These are phyloP conservation scores for Clarireedia hainanense DNA, from an alignment of 2,329 filamentous ascomycete genomes.

Conservation along the genomic window DNA sequence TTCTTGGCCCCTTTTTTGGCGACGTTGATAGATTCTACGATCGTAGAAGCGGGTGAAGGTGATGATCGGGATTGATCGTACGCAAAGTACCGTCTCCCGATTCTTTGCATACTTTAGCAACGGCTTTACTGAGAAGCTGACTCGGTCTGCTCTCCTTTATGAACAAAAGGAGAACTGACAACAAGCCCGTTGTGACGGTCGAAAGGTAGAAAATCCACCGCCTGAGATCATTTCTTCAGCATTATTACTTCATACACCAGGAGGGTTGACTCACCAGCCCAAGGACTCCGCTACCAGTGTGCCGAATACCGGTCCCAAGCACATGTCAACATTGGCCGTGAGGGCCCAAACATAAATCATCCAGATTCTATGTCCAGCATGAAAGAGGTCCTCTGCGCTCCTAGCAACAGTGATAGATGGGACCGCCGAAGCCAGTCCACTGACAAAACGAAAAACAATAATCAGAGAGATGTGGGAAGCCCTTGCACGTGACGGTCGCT, in stretches of 20 bases:
- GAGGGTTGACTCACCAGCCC: slow-evolving; percentile 29
- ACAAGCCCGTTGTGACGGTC: slow-evolving; percentile 31
- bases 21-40: slow-evolving; percentile 26
- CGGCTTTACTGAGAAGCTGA: slow-evolving; percentile 33
- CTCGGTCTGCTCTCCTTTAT: slow-evolving; percentile 38
- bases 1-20: not conserved
- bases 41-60: slow-evolving; percentile 39
- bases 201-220: slow-evolving; percentile 38
- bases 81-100: slow-evolving; percentile 23
- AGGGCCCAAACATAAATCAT: slow-evolving; percentile 38
- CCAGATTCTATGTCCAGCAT: slow-evolving; percentile 37
- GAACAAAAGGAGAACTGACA: slow-evolving; percentile 30
- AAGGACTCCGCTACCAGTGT: slow-evolving; percentile 33
- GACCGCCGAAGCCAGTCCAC: slow-evolving; percentile 39
- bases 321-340: slow-evolving; percentile 35
- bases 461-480: slow-evolving; percentile 31
- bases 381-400: slow-evolving; percentile 42
- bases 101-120: slow-evolving; percentile 17
- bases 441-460: slow-evolving; percentile 35
- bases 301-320: slow-evolving; percentile 37
- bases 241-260: not conserved
- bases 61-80: slow-evolving; percentile 32
- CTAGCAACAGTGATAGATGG: slow-evolving; percentile 40
- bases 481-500: slow-evolving; percentile 30
- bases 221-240: slow-evolving; percentile 23